These are phyloP conservation scores for Apostasia shenzhenica DNA, from an alignment of 106 monocot genomes.

Conservation along the genomic window DNA sequence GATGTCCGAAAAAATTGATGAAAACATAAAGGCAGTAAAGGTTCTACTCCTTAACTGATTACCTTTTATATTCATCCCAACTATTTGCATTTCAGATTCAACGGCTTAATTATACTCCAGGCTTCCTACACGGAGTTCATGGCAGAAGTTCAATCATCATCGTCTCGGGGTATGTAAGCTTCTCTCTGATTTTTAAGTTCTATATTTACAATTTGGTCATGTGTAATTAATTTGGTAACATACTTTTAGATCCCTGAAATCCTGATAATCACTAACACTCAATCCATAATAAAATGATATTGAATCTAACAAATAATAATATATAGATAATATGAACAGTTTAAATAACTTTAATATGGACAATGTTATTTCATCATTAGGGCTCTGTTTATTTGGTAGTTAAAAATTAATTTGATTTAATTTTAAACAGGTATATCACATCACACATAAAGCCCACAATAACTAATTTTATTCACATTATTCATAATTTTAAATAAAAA, in stretches of 20 bases:
- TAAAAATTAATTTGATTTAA: no score
- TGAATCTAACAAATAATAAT: not conserved
- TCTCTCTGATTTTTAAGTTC: not conserved
- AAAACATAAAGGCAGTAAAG: constrained; percentile 59
- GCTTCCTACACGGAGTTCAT: constrained; percentile 61
- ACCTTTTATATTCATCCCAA: no score
- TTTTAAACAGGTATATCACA: no score
- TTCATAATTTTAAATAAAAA: no score
- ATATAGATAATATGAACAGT: not conserved
- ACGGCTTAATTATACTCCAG: constrained; percentile 23
- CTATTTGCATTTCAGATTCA: not conserved
- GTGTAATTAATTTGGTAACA: not conserved
- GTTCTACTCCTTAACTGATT: constrained; percentile 10
- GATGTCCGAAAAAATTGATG: constrained; percentile 61
- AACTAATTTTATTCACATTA: no score
- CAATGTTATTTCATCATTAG: no score
- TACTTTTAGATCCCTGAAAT: no score
- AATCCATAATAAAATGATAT: not conserved
- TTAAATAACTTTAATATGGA: not conserved
- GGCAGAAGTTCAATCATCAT: constrained; percentile 59
- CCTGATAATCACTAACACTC: not conserved
- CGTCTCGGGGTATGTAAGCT: constrained; percentile 57
- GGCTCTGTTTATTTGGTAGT: no score
- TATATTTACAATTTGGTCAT: not conserved
- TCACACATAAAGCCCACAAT: no score